A percentile compares a stretch with the other conserved stretches of the same genome.
Evolutionary conservation across 305 asterid species (phyloP).

Genomic region (Fraxinus sp.): DNA sequence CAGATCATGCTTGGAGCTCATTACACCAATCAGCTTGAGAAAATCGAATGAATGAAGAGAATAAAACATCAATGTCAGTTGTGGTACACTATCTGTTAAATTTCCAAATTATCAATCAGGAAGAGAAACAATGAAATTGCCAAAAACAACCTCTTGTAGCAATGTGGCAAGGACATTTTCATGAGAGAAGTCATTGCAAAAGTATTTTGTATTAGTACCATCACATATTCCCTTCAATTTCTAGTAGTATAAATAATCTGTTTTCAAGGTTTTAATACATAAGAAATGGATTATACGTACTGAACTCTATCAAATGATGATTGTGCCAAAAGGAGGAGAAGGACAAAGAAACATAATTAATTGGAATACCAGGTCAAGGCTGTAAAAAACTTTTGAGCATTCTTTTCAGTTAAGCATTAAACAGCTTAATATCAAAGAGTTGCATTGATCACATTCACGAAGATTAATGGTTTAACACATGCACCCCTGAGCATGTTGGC

Average conservation of each 20-base stretch:
- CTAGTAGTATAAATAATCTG: neutral
- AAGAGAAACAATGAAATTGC: neutral
- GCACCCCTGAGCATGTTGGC: neutral
- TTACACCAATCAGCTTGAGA: neutral
- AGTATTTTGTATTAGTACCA: neutral
- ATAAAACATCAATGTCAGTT: neutral
- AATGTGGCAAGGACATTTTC: neutral
- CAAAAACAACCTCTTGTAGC: neutral
- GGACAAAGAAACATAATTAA: neutral
- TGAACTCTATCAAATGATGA: neutral
- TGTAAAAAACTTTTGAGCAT: neutral
- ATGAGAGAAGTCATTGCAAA: neutral
- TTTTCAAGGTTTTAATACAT: neutral
- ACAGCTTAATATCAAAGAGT: neutral
- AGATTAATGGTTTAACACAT: neutral
- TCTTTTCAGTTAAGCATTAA: neutral
- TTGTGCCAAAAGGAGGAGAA: neutral
- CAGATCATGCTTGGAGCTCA: neutral
- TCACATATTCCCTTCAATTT: constrained; percentile 13
- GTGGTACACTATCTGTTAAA: neutral
- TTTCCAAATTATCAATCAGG: neutral
- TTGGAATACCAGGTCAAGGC: neutral
- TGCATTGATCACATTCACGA: neutral
- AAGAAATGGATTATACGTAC: neutral
- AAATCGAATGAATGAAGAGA: constrained; percentile 5